Evolutionary conservation across 176 grass and related monocot species (phyloP).

Genomic region (Poa pratensis): DNA sequence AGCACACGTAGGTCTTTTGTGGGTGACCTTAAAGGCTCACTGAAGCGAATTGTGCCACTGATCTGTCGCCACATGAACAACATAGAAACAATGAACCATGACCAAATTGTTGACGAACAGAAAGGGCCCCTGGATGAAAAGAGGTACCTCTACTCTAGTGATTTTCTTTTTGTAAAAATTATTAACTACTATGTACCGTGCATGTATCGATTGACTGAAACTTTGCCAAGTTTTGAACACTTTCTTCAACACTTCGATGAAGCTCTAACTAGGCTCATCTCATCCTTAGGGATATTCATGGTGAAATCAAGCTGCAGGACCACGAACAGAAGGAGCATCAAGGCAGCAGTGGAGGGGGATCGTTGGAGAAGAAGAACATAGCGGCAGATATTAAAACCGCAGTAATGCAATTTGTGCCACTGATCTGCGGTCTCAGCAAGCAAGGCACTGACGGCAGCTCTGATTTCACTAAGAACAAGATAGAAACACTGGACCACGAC

Average conservation of each 20-base stretch:
- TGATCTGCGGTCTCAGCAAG: not conserved
- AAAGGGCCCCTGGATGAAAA: not conserved
- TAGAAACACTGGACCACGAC: constrained; percentile 6
- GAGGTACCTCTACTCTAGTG: not conserved
- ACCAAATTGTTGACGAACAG: no score
- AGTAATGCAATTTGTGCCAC: not conserved
- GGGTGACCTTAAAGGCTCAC: not conserved
- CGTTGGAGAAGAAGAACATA: not conserved
- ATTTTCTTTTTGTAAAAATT: not conserved
- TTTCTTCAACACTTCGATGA: not conserved
- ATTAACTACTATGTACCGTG: not conserved
- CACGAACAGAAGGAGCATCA: not conserved
- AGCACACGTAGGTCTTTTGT: not conserved
- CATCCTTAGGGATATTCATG: not conserved
- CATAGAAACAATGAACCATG: not conserved
- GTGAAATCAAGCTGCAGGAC: not conserved
- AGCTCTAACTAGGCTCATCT: not conserved
- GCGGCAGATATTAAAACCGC: not conserved
- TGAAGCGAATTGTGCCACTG: not conserved
- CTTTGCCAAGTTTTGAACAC: not conserved
- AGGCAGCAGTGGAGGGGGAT: not conserved
- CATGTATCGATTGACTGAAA: not conserved
- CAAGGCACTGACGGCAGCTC: not conserved
- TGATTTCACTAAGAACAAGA: not conserved
- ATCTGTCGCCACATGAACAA: not conserved